A percentile compares a stretch with the other conserved stretches of the same genome.
phyloP scores from a whole-genome alignment of 75 land plant genomes.

The Selaginella moellendorffii region DNA sequence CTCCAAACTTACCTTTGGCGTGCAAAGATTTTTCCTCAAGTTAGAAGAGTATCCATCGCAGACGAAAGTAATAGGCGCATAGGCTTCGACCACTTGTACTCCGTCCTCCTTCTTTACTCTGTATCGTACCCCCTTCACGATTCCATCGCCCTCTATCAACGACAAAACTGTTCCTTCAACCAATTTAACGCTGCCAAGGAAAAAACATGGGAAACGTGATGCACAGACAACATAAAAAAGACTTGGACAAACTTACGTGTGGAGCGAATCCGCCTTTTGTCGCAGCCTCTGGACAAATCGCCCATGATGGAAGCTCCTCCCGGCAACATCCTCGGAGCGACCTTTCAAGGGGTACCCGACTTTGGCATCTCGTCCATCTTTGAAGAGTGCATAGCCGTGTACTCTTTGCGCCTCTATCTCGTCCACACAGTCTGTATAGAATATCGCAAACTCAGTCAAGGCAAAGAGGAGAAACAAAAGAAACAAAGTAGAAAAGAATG shows the following conservation, averaged over 20 bases:
- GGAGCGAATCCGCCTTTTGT: conserved; percentile 60
- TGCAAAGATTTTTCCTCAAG: conserved; percentile 67
- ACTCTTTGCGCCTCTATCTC: conserved; percentile 80
- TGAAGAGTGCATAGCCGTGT: conserved; percentile 82
- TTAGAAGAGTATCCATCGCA: conserved; percentile 97
- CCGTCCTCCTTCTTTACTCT: conserved; percentile 40
- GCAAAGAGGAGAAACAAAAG: neutral
- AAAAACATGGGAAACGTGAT: neutral
- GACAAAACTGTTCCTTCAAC: conserved; percentile 79
- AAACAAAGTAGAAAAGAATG: neutral
- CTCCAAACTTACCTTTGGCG: conserved; percentile 55
- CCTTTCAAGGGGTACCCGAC: conserved; percentile 78
- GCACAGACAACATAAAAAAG: neutral
- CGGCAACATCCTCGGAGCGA: conserved; percentile 54
- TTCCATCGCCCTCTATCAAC: conserved; percentile 59
- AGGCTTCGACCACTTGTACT: conserved; percentile 35
- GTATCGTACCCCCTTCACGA: conserved; percentile 68
- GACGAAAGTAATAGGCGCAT: conserved; percentile 84
- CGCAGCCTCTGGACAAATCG: conserved; percentile 85
- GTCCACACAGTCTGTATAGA: conserved; percentile 64
- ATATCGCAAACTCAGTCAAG: neutral
- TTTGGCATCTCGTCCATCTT: conserved; percentile 58
- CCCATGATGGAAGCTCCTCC: conserved; percentile 92
- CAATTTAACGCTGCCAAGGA: conserved; percentile 44
- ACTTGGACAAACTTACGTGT: conserved; percentile 28